Evolutionary conservation across 495 filamentous ascomycete species (phyloP).

Genomic region (Talaromyces adpressus): DNA sequence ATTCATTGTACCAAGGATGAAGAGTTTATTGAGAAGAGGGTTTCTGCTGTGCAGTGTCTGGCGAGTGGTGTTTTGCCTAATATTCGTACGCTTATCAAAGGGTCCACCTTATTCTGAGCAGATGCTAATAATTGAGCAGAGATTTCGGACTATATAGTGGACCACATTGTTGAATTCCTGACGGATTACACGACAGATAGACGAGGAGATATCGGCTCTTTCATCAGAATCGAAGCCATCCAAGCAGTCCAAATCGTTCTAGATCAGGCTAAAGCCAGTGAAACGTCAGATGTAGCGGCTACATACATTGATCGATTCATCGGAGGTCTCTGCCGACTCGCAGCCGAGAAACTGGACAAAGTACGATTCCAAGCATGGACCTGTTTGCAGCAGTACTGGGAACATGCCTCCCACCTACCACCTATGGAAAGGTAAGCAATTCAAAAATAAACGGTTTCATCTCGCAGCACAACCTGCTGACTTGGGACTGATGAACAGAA

Average conservation of each 20-base stretch:
- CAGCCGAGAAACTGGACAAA: slow-evolving; percentile 84
- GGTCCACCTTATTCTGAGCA: no score
- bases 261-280: not conserved
- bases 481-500: slow-evolving; percentile 16
- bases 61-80: slow-evolving; percentile 38
- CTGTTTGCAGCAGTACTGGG: slow-evolving; percentile 38
- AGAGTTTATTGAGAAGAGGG: slow-evolving; percentile 50
- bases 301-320: slow-evolving; percentile 24
- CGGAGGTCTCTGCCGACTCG: slow-evolving; percentile 55
- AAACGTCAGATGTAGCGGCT: not conserved
- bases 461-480: not conserved
- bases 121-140: slow-evolving; percentile 3
- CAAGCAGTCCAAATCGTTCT: slow-evolving; percentile 43
- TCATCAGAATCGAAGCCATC: slow-evolving; percentile 72
- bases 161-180: slow-evolving; percentile 42
- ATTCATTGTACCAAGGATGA: slow-evolving; percentile 31
- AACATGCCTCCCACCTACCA: slow-evolving; percentile 22
- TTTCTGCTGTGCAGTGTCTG: slow-evolving; percentile 54
- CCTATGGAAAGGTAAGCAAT: slow-evolving; percentile 25
- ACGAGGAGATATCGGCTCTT: slow-evolving; percentile 82
- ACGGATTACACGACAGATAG: slow-evolving; percentile 87
- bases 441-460: not conserved
- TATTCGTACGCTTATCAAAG: slow-evolving; percentile 21
- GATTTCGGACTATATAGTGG: not conserved
- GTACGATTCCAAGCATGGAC: slow-evolving; percentile 63